Evolutionary conservation across 2,329 filamentous ascomycete genomes (phyloP).

Genomic region (Pseudogymnoascus sp.): DNA sequence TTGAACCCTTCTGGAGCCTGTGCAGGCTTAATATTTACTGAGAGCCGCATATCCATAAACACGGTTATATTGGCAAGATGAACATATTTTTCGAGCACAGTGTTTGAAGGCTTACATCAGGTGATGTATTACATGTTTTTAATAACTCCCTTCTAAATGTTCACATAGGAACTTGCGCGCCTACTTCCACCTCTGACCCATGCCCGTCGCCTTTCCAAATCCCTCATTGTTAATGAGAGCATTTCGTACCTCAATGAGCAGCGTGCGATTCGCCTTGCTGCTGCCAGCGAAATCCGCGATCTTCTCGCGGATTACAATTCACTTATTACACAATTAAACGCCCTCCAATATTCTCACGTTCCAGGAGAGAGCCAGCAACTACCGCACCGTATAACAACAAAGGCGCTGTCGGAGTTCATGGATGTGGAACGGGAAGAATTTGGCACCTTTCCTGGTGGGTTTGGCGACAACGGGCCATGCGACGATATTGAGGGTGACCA

Average conservation of each 20-base stretch:
- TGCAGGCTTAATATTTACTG: neutral
- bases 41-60: neutral
- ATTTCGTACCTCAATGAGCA: slow-evolving; percentile 17
- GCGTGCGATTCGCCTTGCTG: slow-evolving; percentile 13
- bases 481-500: slow-evolving; percentile 12
- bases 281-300: slow-evolving; percentile 12
- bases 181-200: slow-evolving; percentile 17
- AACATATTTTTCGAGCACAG: neutral
- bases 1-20: neutral
- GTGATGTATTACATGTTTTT: neutral
- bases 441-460: slow-evolving; percentile 19
- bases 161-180: slow-evolving; percentile 19
- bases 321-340: slow-evolving; percentile 14
- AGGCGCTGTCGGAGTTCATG: slow-evolving; percentile 9
- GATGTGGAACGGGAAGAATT: slow-evolving; percentile 17
- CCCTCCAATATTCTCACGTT: neutral
- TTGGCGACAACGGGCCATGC: slow-evolving; percentile 17
- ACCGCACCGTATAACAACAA: slow-evolving; percentile 12
- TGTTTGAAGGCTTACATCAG: neutral
- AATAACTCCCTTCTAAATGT: neutral
- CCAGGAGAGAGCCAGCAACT: neutral
- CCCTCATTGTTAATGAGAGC: slow-evolving; percentile 21
- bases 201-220: slow-evolving; percentile 20
- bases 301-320: slow-evolving; percentile 18
- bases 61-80: neutral